A percentile compares a stretch with the other conserved stretches of the same genome.
Conservation (phyloP, 2,329 filamentous ascomycete genomes). For the Cadophora sp. region DNA sequence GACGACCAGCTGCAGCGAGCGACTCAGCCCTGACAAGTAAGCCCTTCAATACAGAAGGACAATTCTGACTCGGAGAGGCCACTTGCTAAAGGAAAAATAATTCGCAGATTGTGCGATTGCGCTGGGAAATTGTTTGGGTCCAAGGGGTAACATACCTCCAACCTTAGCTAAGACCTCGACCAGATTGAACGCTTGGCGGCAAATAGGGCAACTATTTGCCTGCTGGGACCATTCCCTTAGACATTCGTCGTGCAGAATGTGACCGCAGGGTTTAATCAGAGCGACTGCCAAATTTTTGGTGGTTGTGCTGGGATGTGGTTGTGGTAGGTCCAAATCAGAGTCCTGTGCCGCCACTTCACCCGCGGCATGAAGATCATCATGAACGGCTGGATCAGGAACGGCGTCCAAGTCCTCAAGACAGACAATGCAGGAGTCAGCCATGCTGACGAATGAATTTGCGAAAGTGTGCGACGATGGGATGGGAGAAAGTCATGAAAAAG, state of each 20-base stretch:
- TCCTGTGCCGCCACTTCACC: conserved; percentile 33
- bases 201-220: conserved; percentile 98
- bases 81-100: conserved; percentile 23
- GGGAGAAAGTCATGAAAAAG: conserved; percentile 42
- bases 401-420: conserved; percentile 66
- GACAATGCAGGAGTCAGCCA: conserved; percentile 72
- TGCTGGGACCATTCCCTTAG: conserved; percentile 94
- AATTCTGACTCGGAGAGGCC: conserved; percentile 12
- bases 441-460: conserved; percentile 36
- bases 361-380: conserved; percentile 34
- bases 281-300: conserved; percentile 51
- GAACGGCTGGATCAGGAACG: conserved; percentile 30
- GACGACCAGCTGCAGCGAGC: conserved; percentile 6
- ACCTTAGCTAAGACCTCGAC: conserved; percentile 83
- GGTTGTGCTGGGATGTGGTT: conserved; percentile 35
- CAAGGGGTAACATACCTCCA: conserved; percentile 68
- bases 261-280: conserved; percentile 78
- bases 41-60: background rate
- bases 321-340: conserved; percentile 23
- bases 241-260: conserved; percentile 91
- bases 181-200: conserved; percentile 87
- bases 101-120: conserved; percentile 18
- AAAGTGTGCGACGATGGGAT: conserved; percentile 26
- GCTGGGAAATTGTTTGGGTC: conserved; percentile 10
- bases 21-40: conserved; percentile 17